Evolutionary conservation across 169 alveolate genomes (phyloP).

Genomic region (Eimeria acervulina): DNA sequence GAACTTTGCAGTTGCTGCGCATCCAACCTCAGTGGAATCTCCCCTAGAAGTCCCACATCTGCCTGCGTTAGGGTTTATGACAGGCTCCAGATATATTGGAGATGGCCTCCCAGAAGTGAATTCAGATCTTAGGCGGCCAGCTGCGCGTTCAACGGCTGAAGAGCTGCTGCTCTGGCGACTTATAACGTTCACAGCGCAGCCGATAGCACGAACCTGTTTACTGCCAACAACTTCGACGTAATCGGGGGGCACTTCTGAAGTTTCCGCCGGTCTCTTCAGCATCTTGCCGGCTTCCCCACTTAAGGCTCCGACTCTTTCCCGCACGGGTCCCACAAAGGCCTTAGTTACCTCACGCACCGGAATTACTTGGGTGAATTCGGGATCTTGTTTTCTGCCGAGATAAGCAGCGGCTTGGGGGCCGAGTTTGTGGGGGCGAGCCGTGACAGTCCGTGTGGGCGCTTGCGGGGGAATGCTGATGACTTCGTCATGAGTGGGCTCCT

Average conservation of each 20-base stretch:
- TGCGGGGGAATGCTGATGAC: not conserved
- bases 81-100: conserved; percentile 75
- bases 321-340: conserved; percentile 77
- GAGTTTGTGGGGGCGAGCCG: conserved; percentile 77
- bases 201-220: conserved; percentile 61
- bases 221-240: conserved; percentile 77
- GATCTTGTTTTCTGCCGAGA: conserved; percentile 66
- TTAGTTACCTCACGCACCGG: conserved; percentile 74
- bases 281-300: conserved; percentile 43
- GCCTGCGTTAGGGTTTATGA: not conserved
- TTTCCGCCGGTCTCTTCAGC: conserved; percentile 69
- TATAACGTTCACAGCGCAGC: not conserved
- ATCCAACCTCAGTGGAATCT: not conserved
- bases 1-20: conserved; percentile 65
- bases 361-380: conserved; percentile 54
- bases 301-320: conserved; percentile 22
- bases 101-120: conserved; percentile 36
- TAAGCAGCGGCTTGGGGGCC: conserved; percentile 62
- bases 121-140: not conserved
- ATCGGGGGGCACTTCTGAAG: conserved; percentile 80
- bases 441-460: not conserved
- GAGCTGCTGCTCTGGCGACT: conserved; percentile 62
- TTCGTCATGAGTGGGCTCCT: conserved; percentile 55
- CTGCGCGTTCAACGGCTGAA: conserved; percentile 12
- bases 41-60: not conserved